Evolutionary conservation across 225 moss, liverwort and hornwort genomes (phyloP).

Genomic region (Lunularia cruciata): DNA sequence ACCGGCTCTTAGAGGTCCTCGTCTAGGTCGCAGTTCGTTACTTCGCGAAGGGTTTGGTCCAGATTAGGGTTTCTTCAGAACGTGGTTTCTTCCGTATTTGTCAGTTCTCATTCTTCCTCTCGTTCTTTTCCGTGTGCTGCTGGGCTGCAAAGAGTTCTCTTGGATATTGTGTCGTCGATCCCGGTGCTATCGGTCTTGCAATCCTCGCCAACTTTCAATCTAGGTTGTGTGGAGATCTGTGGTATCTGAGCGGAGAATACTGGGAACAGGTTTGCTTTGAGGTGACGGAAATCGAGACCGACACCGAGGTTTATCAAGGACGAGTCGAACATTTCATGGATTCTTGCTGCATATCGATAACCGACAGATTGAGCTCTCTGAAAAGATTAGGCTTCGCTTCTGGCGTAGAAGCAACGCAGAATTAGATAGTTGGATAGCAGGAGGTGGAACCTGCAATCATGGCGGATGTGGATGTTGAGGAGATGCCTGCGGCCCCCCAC

Average conservation of each 20-base stretch:
- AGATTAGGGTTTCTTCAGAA: slow-evolving; percentile 11
- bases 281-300: background rate
- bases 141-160: slow-evolving; percentile 1
- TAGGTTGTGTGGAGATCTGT: background rate
- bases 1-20: background rate
- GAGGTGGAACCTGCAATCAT: slow-evolving; percentile 35
- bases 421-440: slow-evolving; percentile 7
- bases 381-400: background rate
- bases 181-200: background rate
- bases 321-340: slow-evolving; percentile 21
- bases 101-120: background rate
- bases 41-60: background rate
- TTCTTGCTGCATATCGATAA: slow-evolving; percentile 22
- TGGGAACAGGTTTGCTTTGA: background rate
- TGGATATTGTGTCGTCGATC: background rate
- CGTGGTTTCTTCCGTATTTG: slow-evolving; percentile 1
- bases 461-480: slow-evolving; percentile 72
- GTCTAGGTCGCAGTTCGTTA: background rate
- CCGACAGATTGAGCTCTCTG: background rate
- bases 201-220: background rate
- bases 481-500: slow-evolving; percentile 92
- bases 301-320: background rate
- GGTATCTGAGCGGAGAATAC: background rate
- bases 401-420: background rate
- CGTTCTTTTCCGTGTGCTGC: background rate